Base-by-base conservation (phyloP, 306 rosid genomes). In the Trifolium dubium region DNA sequence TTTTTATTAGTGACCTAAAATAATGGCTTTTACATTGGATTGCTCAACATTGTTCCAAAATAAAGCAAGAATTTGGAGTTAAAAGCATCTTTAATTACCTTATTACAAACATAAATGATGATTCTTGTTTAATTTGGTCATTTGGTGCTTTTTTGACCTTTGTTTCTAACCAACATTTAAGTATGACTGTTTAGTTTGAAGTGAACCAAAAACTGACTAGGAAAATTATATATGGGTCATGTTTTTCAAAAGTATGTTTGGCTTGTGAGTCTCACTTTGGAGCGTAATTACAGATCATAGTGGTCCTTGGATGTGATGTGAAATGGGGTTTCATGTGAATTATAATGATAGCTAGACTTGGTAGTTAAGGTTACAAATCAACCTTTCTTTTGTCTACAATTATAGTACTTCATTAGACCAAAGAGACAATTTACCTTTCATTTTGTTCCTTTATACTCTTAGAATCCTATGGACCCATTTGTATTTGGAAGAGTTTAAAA, bases 71-170 rank as follows among this genome's bases (percentile, higher is more conserved):
- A n/a, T 65, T 64, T n/a, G 44, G 82, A 55, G 47, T 67, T 18
- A 41, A 73, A 83, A 58, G 53, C 15, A 50, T 75, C 73, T 76
- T 61, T 12, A 54, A 23, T 62, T 30, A 68, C 59, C 69, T 67
- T 66, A 63, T 17, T 44, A 44, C 50, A 12, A 44, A 44, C 50
- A 44, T 5, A 46, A 34, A 64, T 54, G 23, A 68, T 76, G 64
- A 12, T 28, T 60, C 6, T 18, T 65, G 70, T 53, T 75, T n/a
- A 19, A 64, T 49, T 69, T 68, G 69, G 68, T 72, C 74, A 64
- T 73, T 41, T 76, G 55, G 47, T 72, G 54, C 82, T 59, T 85
- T 85, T 85, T 82, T 85, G 80, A 85, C 82, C 77, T 54, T 79
- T 76, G 80, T 64, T 79, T 32, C 13, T 39, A 30, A 51, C 84